These are phyloP conservation scores for Adansonia rubrostipa DNA, from an alignment of 441 rosid species.

Conservation along the genomic window DNA sequence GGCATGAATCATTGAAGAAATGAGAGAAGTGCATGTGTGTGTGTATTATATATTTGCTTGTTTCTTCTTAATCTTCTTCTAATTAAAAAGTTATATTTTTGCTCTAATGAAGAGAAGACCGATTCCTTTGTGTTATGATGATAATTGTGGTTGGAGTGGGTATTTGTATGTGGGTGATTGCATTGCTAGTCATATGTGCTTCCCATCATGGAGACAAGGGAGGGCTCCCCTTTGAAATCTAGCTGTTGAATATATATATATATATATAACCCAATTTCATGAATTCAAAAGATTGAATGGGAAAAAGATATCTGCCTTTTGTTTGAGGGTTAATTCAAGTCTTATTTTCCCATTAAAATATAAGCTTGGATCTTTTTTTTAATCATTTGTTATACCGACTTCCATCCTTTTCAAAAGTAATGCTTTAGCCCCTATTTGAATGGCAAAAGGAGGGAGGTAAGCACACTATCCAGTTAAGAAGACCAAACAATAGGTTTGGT, in stretches of 20 bases:
- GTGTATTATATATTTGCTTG: background rate
- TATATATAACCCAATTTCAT: constrained; percentile 11
- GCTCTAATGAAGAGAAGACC: constrained; percentile 40
- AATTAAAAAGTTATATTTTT: background rate
- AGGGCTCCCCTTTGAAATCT: constrained; percentile 41
- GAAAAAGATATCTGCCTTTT: constrained; percentile 25
- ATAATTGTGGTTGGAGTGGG: constrained; percentile 29
- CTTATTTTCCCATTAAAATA: constrained; percentile 30
- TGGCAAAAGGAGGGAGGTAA: background rate
- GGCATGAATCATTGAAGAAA: constrained; percentile 37
- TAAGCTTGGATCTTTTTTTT: constrained; percentile 33
- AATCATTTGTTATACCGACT: constrained; percentile 31
- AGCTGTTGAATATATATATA: background rate
- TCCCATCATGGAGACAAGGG: constrained; percentile 47
- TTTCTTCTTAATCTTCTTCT: background rate
- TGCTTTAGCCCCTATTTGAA: constrained; percentile 17
- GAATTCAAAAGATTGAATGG: constrained; percentile 37
- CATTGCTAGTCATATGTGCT: constrained; percentile 42
- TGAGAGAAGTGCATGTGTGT: no score
- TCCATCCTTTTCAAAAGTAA: constrained; percentile 32
- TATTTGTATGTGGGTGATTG: constrained; percentile 50
- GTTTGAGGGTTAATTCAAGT: constrained; percentile 16
- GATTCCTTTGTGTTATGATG: constrained; percentile 25
- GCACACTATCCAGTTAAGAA: background rate
- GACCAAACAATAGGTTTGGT: no score